Percentiles rank a stretch among this genome's conserved stretches.
Conservation (phyloP, 2,329 filamentous ascomycete genomes). For the Aspergillus felis region DNA sequence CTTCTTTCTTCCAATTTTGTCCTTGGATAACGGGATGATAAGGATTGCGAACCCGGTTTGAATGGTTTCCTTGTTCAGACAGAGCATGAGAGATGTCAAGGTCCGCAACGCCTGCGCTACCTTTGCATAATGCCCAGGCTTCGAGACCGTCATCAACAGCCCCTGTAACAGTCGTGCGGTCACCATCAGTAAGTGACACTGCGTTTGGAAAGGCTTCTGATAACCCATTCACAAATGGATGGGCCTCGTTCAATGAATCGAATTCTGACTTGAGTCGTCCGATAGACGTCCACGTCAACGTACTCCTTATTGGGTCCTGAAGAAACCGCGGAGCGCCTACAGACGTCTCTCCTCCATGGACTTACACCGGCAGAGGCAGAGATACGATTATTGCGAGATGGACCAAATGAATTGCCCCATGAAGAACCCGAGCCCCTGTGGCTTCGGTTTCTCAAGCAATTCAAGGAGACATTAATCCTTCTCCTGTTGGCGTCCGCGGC, state of each 20-base stretch:
- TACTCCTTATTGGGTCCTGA: constrained; percentile 67
- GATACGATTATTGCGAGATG: constrained; percentile 72
- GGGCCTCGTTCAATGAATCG: constrained; percentile 13
- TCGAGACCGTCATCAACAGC: constrained; percentile 28
- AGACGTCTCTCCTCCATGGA: constrained; percentile 79
- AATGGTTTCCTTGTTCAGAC: constrained; percentile 12
- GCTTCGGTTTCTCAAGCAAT: constrained; percentile 93
- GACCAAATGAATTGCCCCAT: constrained; percentile 90
- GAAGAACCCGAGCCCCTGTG: constrained; percentile 91
- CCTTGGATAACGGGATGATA: constrained; percentile 24
- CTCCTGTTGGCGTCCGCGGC: constrained; percentile 85
- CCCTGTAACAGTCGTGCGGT: constrained; percentile 22
- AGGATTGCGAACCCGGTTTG: constrained; percentile 15
- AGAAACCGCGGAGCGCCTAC: constrained; percentile 72
- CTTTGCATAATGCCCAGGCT: constrained; percentile 51
- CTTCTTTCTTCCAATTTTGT: background rate
- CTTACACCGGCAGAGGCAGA: constrained; percentile 78
- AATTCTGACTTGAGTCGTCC: constrained; percentile 4
- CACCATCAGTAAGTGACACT: constrained; percentile 31
- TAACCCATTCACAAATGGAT: background rate
- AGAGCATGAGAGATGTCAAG: constrained; percentile 59
- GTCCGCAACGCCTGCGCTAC: constrained; percentile 55
- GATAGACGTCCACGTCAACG: constrained; percentile 42
- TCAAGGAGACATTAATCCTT: constrained; percentile 91
- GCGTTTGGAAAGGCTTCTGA: background rate